Evolutionary conservation across 306 rosid genomes (phyloP), one percentile per base, ranked within the genome.

Genomic region (Acacia acuminata): DNA sequence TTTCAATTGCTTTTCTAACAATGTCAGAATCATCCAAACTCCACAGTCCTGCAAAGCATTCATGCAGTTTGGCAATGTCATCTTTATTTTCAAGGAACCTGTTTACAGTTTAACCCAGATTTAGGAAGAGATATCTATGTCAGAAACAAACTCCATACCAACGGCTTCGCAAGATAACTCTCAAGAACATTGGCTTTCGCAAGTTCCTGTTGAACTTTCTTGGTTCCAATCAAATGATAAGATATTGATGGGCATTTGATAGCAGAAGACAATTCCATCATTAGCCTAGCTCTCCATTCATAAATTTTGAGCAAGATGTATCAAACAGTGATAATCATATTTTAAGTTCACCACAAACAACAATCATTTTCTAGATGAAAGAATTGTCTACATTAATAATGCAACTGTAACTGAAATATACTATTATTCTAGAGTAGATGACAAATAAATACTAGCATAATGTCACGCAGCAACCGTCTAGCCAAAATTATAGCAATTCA

Each of bases 1-100:
- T 77, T 87, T 96, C 92, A 75, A 92, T 89, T 68, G 98, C 94
- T 82, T 88, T 84, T 72, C 24, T 80, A 27, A 85, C 85, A 74
- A 85, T 87, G 86, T 94, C 92, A 3, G 84, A 68, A 84, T 96
- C 97, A 81, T 96, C 99, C 92, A 96, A 88, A 87, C 97, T 89
- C 99, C 99, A 94, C 83, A 96, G 75, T 82, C 99, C 99, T 32
- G 99, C 99, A 88, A 96, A 96, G 93, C 98, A 92, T 79, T 87
- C 71, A 24, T 91, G 89, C 84, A 96, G 60, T 90, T 90, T 96
- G 43, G 89, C 94, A 90, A 92, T 88, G 75, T 94, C 94, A 30
- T 91, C 97, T 86, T 91, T 84, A 83, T 85, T 80, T 67, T 92
- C 94, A 65, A 96, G 91, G 81, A 94, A 96, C 94, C 99, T 96